A percentile compares a stretch with the other conserved stretches of the same genome.
Conservation (phyloP, 257 asterid genomes). For the Gynochthodes officinalis region DNA sequence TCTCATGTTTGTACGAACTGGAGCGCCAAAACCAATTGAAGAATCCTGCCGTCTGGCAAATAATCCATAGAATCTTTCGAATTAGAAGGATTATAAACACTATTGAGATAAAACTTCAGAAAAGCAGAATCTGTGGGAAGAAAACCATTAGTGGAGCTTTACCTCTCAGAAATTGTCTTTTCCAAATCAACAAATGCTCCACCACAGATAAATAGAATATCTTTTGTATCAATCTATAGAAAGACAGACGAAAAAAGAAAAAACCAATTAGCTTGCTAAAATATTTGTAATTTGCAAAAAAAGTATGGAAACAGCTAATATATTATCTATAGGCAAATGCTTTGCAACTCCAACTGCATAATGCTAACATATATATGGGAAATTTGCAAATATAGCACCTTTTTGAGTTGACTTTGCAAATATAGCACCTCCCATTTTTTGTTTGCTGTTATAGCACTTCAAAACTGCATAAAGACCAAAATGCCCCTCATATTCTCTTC, state of each 20-base stretch:
- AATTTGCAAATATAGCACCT: no score
- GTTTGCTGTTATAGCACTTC: no score
- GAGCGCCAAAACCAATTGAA: constrained; percentile 93
- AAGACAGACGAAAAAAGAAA: constrained; percentile 3
- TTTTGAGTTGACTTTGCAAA: no score
- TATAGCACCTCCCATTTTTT: no score
- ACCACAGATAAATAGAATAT: constrained; percentile 89
- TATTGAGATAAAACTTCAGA: background rate
- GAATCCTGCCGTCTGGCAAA: constrained; percentile 84
- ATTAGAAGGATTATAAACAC: background rate
- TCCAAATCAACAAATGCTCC: constrained; percentile 95
- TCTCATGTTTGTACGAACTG: constrained; percentile 91
- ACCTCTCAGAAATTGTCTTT: constrained; percentile 93
- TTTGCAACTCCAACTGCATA: no score
- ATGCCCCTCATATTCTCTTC: no score
- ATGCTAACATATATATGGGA: no score
- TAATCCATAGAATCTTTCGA: constrained; percentile 6
- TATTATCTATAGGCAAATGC: no score
- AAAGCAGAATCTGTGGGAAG: constrained; percentile 5
- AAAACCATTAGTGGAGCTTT: constrained; percentile 19
- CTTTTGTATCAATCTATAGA: constrained; percentile 81
- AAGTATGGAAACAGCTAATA: no score
- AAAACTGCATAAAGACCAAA: no score
- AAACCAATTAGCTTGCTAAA: no score
- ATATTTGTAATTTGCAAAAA: no score